Evolutionary conservation across 2,329 filamentous ascomycete genomes (phyloP).

Genomic region (Colletotrichum abscissum): DNA sequence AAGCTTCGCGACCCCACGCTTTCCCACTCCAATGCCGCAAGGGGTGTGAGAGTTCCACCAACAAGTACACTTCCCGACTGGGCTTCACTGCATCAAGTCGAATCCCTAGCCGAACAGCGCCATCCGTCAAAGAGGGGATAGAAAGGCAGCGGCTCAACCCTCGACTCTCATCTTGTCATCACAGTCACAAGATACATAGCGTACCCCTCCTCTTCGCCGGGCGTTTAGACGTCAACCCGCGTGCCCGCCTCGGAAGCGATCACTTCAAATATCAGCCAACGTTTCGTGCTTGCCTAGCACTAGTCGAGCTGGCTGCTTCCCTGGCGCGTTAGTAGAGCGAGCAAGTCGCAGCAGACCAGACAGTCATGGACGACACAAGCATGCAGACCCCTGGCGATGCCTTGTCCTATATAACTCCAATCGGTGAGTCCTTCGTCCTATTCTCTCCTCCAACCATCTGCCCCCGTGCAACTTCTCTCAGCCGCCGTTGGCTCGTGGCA

Average conservation of each 20-base stretch:
- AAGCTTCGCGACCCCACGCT: conserved; percentile 16
- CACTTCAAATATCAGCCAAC: conserved; percentile 21
- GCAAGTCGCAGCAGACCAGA: conserved; percentile 32
- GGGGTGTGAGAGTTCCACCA: not conserved
- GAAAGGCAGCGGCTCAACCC: not conserved
- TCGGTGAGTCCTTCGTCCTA: conserved; percentile 60
- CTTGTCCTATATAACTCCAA: conserved; percentile 63
- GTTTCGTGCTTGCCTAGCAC: conserved; percentile 26
- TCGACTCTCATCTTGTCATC: conserved; percentile 1
- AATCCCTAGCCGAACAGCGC: conserved; percentile 2
- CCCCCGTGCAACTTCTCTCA: conserved; percentile 57
- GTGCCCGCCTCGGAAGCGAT: conserved; percentile 6
- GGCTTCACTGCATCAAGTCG: not conserved
- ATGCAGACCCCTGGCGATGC: conserved; percentile 60
- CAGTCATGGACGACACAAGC: conserved; percentile 51
- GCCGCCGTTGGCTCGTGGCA: conserved; percentile 58
- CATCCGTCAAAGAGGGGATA: not conserved
- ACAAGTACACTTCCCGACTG: conserved; percentile 9
- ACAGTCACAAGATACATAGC: not conserved
- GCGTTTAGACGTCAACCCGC: not conserved
- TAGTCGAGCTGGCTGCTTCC: conserved; percentile 29
- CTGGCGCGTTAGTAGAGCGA: conserved; percentile 36
- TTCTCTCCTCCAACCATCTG: conserved; percentile 57
- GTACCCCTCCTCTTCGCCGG: not conserved
- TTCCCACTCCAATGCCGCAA: not conserved